Evolutionary conservation across 2,329 filamentous ascomycete species (phyloP).

Genomic region (Chaetomiaceae sp.): DNA sequence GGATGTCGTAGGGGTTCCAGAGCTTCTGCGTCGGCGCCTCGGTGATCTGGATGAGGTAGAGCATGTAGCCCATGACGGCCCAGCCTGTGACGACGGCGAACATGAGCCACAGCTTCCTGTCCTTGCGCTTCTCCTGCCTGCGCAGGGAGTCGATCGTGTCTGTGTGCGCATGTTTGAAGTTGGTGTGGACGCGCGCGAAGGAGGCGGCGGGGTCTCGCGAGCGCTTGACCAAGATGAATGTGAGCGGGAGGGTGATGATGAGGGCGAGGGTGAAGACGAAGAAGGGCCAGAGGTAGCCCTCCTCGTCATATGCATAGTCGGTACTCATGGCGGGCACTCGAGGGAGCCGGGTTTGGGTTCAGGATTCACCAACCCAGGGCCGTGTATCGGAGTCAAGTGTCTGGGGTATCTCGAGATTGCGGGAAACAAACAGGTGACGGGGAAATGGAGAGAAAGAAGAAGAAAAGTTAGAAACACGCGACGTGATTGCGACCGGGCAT

Average conservation of each 20-base stretch:
- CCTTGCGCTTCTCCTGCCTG: conserved; percentile 81
- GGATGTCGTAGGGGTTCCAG: conserved; percentile 96
- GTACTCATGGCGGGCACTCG: conserved; percentile 64
- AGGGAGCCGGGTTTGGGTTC: background rate
- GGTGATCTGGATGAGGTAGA: conserved; percentile 82
- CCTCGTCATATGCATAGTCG: conserved; percentile 97
- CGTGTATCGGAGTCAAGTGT: too few relatives aligned
- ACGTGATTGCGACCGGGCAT: conserved; percentile 2
- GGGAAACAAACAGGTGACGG: too few relatives aligned
- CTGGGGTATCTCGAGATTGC: too few relatives aligned
- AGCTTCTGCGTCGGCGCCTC: conserved; percentile 67
- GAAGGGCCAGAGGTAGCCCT: conserved; percentile 98
- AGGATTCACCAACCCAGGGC: too few relatives aligned
- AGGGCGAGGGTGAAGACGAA: conserved; percentile 89
- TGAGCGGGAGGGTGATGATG: conserved; percentile 83
- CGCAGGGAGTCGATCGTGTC: conserved; percentile 79
- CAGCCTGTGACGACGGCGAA: conserved; percentile 73
- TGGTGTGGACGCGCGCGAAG: conserved; percentile 74
- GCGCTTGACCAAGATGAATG: conserved; percentile 79
- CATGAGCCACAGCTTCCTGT: conserved; percentile 81
- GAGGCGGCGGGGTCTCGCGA: conserved; percentile 72
- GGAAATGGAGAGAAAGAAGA: background rate
- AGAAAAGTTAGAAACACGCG: background rate
- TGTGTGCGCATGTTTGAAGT: conserved; percentile 76
- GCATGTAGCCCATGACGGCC: conserved; percentile 80